Evolutionary conservation across 768 basidiomycete genomes (phyloP).

Genomic region (Lentinula edodes): DNA sequence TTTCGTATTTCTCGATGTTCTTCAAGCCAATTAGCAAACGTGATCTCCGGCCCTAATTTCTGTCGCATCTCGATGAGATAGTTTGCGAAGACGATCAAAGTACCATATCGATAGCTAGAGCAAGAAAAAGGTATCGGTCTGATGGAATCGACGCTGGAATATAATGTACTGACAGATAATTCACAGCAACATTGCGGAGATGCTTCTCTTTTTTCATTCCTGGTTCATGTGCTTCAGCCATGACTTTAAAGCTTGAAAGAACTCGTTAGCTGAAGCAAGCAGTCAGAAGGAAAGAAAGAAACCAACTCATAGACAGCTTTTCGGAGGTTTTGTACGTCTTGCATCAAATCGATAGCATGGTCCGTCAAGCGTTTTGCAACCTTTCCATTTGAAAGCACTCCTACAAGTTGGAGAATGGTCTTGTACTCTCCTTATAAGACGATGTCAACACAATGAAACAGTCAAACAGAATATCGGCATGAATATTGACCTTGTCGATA

Average conservation of each 20-base stretch:
- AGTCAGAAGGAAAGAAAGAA: neutral
- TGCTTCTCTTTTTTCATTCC: conserved; percentile 75
- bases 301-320: conserved; percentile 92
- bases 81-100: conserved; percentile 91
- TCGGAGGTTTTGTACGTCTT: conserved; percentile 94
- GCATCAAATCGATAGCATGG: conserved; percentile 85
- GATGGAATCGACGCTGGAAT: neutral
- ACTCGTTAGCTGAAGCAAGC: neutral
- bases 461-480: neutral
- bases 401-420: conserved; percentile 89
- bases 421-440: conserved; percentile 84
- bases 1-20: conserved; percentile 84
- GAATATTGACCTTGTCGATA: conserved; percentile 68
- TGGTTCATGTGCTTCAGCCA: conserved; percentile 76
- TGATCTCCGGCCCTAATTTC: conserved; percentile 26
- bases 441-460: neutral
- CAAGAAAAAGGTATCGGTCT: neutral
- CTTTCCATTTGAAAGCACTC: conserved; percentile 89
- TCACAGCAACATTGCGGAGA: conserved; percentile 70
- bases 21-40: conserved; percentile 79
- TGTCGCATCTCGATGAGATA: conserved; percentile 76
- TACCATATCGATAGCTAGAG: conserved; percentile 78
- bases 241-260: conserved; percentile 75
- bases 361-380: conserved; percentile 88
- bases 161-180: conserved; percentile 65